Base-by-base conservation (phyloP, 1,284 basidiomycete genomes). In the Malassezia yamatoensis region DNA sequence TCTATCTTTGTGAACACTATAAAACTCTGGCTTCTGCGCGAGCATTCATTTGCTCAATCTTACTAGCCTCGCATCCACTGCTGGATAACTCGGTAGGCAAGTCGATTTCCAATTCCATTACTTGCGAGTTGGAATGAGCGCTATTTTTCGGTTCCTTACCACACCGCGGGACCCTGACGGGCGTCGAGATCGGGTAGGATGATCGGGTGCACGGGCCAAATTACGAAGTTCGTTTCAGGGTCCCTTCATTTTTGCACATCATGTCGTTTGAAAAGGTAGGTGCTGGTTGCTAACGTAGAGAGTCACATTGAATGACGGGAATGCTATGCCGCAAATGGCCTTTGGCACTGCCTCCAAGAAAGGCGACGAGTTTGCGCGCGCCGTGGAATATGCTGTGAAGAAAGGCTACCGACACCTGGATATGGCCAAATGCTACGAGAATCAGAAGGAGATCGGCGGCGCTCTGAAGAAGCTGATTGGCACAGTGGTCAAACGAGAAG, bases 301-400 rank as follows among this genome's bases (percentile, higher is more conserved):
- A 32, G 10, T 71, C 44, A 63, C 61, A 8, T 63, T 72, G 50
- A 70, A 69, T 62, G 68, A 70, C 62, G 70, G 70, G 45, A 65
- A 67, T 59, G 58, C 59, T 44, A 72, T 73, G 54, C 70, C 70
- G 8, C 64, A 63, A 50, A 63, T 73, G 66, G 88, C 87, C 42
- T 80, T 88, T 39, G 87, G 87, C 8, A 89, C 87, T 24, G 89
- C 86, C 87, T 79, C 83, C 49, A 85, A 85, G 21, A 78, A 83
- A 69, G 84, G 84, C n/a, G 79, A 83, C 21, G 85, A 89, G 73
- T 87, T 88, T 53, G 83, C 84, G 76, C 79, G 80, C 47, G 84
- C 86, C 52, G 64, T 73, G 38, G 60, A 62, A 48, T 35, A 59
- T 47, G 67, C 70, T 24, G 52, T 70, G 42, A 66, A 66, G 51